Evolutionary conservation across 2,329 filamentous ascomycete genomes (phyloP), one percentile per base, ranked within the genome.

Genomic region (Neopestalotiopsis sp.): DNA sequence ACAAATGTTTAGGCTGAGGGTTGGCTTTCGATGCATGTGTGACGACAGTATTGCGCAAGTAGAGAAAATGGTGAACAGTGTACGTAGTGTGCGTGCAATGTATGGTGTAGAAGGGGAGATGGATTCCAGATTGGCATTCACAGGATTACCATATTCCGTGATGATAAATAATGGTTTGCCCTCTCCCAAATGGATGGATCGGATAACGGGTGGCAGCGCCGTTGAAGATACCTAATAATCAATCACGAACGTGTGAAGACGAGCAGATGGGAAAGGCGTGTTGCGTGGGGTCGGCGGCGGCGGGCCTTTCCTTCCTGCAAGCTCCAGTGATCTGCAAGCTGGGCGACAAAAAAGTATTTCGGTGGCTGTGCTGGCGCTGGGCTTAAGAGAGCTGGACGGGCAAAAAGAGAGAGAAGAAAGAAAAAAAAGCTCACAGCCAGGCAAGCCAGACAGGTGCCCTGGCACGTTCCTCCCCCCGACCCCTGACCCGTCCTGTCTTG

Each of bases 301-400:
- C 30, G 57, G 57, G 57, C 57, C 34, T 38, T 38, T 6, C 34
- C 34, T 30, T 30, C 20, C 13, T 28, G 24, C 57, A 24, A 20
- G 59, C 30, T 40, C 59, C 59, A 42, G 59, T 38, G 59, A 62
- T 62, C 59, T 62, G 59, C 59, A 52, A 62, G 30, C 32, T 62
- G 57, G 30, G 57, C 57, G 6, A 34, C n/a, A 20, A 66, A 34
- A 49, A 66, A 34, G 30, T 57, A 65, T 57, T 45, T 45, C n/a
- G 65, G 65, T 59, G 65, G 65, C 65, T 67, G 65, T 67, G 65
- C 64, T 66, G 40, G 45, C 60, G 65, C 64, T 66, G 40, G 45
- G 45, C n/a, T 52, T 17, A 52, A 20, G 34, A 9, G 17, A 52
- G 45, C 7, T n/a, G 45, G n/a, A 9, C 6, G 45, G n/a, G n/a